Evolutionary conservation across 495 filamentous ascomycete species (phyloP).

Genomic region (Podospora pseudocomata): DNA sequence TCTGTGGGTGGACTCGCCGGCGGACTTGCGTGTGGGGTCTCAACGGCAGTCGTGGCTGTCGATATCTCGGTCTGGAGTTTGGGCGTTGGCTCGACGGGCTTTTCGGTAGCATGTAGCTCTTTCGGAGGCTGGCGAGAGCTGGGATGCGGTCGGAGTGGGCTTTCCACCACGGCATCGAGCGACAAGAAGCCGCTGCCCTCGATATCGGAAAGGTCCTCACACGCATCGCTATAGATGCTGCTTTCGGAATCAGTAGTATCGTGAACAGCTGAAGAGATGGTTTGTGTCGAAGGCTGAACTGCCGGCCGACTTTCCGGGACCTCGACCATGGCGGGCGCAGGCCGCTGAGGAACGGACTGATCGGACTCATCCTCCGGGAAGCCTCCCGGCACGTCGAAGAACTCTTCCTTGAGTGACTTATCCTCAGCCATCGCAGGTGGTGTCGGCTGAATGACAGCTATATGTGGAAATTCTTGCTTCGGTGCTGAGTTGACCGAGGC

Average conservation of each 20-base stretch:
- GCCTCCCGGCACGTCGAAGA: conserved; percentile 40
- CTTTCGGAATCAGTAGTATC: conserved; percentile 35
- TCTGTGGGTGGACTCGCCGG: conserved; percentile 18
- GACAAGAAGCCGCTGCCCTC: conserved; percentile 76
- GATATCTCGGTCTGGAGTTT: conserved; percentile 14
- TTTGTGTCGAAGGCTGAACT: background rate
- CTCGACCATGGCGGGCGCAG: background rate
- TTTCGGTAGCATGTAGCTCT: background rate
- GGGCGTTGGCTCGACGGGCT: background rate
- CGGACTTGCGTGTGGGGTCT: conserved; percentile 18
- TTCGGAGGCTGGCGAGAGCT: conserved; percentile 3
- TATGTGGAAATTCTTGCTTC: conserved; percentile 30
- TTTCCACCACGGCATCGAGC: conserved; percentile 78
- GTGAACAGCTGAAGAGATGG: background rate
- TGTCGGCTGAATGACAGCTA: conserved; percentile 39
- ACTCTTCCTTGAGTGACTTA: conserved; percentile 20
- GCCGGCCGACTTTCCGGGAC: conserved; percentile 1
- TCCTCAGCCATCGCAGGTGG: conserved; percentile 25
- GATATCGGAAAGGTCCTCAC: conserved; percentile 66
- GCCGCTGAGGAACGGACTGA: conserved; percentile 2
- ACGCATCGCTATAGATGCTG: conserved; percentile 86
- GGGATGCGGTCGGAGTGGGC: conserved; percentile 33
- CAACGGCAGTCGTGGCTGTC: conserved; percentile 17
- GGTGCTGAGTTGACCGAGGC: conserved; percentile 6
- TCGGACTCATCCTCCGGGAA: conserved; percentile 43